Base-by-base conservation (phyloP, 179 eudicot species). In the Silene vulgaris region DNA sequence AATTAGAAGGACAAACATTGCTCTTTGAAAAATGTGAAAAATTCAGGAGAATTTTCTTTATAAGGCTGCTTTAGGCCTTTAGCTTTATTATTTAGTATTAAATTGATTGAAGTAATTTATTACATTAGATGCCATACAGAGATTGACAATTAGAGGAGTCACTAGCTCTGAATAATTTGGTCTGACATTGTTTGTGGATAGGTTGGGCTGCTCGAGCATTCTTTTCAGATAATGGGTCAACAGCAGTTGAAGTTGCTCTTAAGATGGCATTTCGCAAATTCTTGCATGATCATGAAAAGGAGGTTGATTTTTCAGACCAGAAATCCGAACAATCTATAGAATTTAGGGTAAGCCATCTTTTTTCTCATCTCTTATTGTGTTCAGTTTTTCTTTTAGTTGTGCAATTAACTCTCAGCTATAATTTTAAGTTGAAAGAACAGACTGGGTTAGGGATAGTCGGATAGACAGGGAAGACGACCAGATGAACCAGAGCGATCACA, bases 181-280 rank as follows among this genome's bases (percentile, higher is more conserved):
- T 71, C 17, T 59, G 56, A 13, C 37, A 23, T 65, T 78, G 26
- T 74, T 68, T 28, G 71, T 78, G 62, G 52, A 65, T 85, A 95
- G 97, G 97, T 79, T 95, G 99, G 99, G 99, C 99, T 77, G 90
- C 97, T 52, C 88, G 97, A 65, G 69, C 83, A 30, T 95, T 88
- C 82, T 95, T 88, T 84, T 92, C 99, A 26, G 99, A 95, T 80
- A 95, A 95, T 84, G 97, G 99, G 77, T 95, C 97, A 26, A 95
- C 99, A 54, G 97, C 99, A 71, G 83, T 89, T 80, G 99, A 95
- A 87, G 86, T 95, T 82, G 97, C 99, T 72, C 86, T 95, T 74
- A 95, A 95, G 86, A 95, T 95, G 97, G 97, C 99, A 74, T 90
- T 95, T 79, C 89, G 97, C 45, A 95, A 92, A 86, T 92, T 95